Evolutionary conservation across 2,329 filamentous ascomycete genomes (phyloP), one percentile per base, ranked within the genome.

Genomic region (Fusarium nygamai): DNA sequence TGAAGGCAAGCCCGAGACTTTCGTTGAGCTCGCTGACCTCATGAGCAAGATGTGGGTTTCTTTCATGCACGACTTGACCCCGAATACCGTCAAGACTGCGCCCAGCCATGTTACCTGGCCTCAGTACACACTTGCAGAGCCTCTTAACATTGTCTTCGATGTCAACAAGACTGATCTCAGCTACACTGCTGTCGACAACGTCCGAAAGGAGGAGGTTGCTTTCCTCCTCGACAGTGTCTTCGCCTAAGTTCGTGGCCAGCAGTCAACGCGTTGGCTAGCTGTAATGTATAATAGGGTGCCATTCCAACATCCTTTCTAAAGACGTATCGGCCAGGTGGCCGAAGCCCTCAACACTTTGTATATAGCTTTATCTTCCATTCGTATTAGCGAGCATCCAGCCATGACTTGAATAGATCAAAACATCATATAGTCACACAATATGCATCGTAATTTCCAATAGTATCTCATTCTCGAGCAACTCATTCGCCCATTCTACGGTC

Each of bases 1-100:
- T 46, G 82, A 72, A 33, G 81, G 81, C 56, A 81, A 83, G 75
- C 83, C 86, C 2, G 76, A 83, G 58, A 83, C 80, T 10, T 79
- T 73, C 29, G 64, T 72, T 6, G 36, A 77, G 62, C 79, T 90
- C 29, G 84, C 86, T 22, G 78, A 84, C 48, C 77, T 85, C 72
- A 89, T 89, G 85, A 83, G 83, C 53, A 80, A 82, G 57, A 86
- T 86, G 82, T 89, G 88, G 88, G 84, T 86, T 31, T 82, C 81
- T 8, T 90, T 89, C 76, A 50, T 71, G 73, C 70, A 69, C 61
- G 72, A 67, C 34, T 29, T 58, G 22, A 62, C 53, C 19, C 69
- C 68, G 13, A 71, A 62, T 13, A 63, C 27, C 27, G 50, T 64
- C 48, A 34, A 50, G 22, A 50, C 66, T 29, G 51, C 59, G 5